These are phyloP conservation scores for Stromatinia cepivora DNA, from an alignment of 2,329 filamentous ascomycete genomes.

Conservation along the genomic window DNA sequence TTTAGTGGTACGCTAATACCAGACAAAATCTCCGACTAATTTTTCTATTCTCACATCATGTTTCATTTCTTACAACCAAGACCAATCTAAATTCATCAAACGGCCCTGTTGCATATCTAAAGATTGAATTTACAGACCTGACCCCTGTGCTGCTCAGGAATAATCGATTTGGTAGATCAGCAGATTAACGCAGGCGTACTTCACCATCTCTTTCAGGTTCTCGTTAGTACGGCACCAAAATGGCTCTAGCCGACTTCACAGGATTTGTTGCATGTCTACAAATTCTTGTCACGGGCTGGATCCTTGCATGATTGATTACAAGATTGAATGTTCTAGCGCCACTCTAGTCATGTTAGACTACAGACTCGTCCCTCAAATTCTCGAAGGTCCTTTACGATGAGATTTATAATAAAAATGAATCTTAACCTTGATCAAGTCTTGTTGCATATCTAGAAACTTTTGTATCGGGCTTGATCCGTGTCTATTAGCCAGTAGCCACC, in stretches of 20 bases:
- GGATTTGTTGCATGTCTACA: not conserved
- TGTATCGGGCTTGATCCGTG: not conserved
- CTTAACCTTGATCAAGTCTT: not conserved
- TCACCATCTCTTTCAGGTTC: not conserved
- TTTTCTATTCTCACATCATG: not conserved
- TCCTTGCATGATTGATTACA: not conserved
- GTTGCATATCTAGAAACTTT: not conserved
- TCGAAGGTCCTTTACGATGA: rapidly evolving
- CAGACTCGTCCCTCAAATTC: not conserved
- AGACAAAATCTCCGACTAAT: not conserved
- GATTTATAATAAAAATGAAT: no score
- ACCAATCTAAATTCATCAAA: not conserved
- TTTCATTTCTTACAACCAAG: not conserved
- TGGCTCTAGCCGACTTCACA: not conserved
- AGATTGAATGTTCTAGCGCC: no score
- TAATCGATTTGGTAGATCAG: not conserved
- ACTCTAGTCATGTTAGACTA: not conserved
- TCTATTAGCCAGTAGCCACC: no score
- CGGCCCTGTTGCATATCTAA: not conserved
- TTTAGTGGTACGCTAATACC: no score
- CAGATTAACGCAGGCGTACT: not conserved
- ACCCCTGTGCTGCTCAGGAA: not conserved
- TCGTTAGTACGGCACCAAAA: not conserved
- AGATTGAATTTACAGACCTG: not conserved
- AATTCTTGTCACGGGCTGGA: not conserved